These are phyloP conservation scores for Yamadazyma diddensiae DNA, from an alignment of 1,139 yeast genomes.

Conservation along the genomic window DNA sequence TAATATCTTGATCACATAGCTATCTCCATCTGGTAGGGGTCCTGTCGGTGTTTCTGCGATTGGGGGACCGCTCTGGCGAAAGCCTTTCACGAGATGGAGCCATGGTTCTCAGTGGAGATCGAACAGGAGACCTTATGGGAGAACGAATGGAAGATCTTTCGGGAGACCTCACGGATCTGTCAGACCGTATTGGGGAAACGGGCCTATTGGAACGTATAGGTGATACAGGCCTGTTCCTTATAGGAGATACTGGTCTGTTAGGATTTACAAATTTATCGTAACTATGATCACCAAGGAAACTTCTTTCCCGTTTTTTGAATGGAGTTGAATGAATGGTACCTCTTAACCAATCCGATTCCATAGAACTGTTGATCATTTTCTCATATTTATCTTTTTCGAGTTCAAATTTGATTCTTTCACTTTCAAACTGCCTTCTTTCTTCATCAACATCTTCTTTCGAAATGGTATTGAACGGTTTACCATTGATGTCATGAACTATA, in stretches of 20 bases:
- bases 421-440: constrained; percentile 14
- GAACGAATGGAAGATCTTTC: constrained; percentile 4
- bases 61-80: constrained; percentile 4
- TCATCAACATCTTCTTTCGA: constrained; percentile 9
- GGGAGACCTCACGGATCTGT: constrained; percentile 1
- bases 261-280: no score
- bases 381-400: constrained; percentile 14
- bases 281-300: constrained; percentile 3
- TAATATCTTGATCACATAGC: not conserved
- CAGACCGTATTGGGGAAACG: constrained; percentile 1
- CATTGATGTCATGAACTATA: constrained; percentile 46
- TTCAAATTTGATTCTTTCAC: constrained; percentile 15
- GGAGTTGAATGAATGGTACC: constrained; percentile 11
- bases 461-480: constrained; percentile 22
- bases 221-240: no score
- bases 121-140: constrained; percentile 2
- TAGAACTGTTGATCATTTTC: constrained; percentile 9
- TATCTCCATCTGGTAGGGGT: constrained; percentile 2
- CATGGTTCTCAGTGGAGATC: constrained; percentile 1
- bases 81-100: not conserved
- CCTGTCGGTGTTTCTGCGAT: constrained; percentile 2
- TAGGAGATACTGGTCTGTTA: no score
- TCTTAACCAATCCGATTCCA: constrained; percentile 12
- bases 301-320: constrained; percentile 9
- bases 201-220: not conserved